phyloP scores from a whole-genome alignment of 2,329 filamentous ascomycete genomes.

The Capronia coronata region DNA sequence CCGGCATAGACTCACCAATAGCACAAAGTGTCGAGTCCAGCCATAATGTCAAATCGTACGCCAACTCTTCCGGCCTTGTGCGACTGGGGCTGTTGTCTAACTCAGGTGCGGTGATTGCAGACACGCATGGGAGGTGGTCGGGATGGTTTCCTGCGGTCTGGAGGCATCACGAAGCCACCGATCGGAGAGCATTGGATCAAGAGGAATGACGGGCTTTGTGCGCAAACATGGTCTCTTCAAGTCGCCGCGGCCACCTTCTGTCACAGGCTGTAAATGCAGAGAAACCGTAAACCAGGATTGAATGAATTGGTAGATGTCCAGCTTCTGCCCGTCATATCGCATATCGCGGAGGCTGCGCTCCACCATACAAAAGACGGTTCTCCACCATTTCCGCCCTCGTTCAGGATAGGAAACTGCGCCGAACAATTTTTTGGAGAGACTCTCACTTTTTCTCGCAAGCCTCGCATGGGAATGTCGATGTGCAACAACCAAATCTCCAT shows the following conservation, averaged over 20 bases:
- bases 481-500: background rate
- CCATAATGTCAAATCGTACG: constrained; percentile 5
- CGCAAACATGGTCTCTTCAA: too few relatives aligned
- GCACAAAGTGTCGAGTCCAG: constrained; percentile 11
- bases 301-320: too few relatives aligned
- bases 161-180: constrained; percentile 12
- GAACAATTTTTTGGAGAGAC: constrained; percentile 18
- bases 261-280: too few relatives aligned
- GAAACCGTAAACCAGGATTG: background rate
- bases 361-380: background rate
- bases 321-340: too few relatives aligned
- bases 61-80: background rate
- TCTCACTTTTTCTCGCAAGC: constrained; percentile 3
- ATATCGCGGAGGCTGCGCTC: background rate
- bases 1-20: constrained; percentile 9
- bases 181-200: too few relatives aligned
- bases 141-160: constrained; percentile 6
- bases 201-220: too few relatives aligned
- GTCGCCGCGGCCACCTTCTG: background rate
- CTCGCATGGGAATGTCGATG: too few relatives aligned
- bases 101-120: background rate
- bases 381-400: background rate
- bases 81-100: background rate
- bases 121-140: background rate
- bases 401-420: constrained; percentile 12